Evolutionary conservation across 2,329 filamentous ascomycete species (phyloP).

Genomic region (Alternaria metachromatica): DNA sequence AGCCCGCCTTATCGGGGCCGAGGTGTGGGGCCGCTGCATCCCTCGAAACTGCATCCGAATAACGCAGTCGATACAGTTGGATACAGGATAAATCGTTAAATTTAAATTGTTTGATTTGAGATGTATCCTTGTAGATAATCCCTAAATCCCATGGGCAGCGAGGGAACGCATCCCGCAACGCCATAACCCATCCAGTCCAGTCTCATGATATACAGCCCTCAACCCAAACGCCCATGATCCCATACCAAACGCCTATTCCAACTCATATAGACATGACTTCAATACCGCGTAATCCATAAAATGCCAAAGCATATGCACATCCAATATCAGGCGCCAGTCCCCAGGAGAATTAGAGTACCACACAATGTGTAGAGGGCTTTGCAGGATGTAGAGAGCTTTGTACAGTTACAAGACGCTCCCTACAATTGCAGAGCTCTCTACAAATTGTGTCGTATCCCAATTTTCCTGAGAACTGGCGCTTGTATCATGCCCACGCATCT

Average conservation of each 20-base stretch:
- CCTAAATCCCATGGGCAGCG: not conserved
- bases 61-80: not conserved
- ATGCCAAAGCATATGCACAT: not conserved
- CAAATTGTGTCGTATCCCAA: no score
- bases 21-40: constrained; percentile 15
- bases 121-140: not conserved
- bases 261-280: not conserved
- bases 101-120: not conserved
- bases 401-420: no score
- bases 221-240: not conserved
- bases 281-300: not conserved
- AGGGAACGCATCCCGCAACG: not conserved
- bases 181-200: not conserved
- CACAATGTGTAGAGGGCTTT: no score
- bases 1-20: constrained; percentile 18
- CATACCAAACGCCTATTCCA: constrained; percentile 3
- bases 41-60: not conserved
- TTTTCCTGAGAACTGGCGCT: no score
- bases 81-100: not conserved
- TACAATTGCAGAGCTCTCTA: no score
- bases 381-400: no score
- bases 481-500: not conserved
- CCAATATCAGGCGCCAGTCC: not conserved
- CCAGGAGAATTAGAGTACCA: no score
- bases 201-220: not conserved